Evolutionary conservation across 306 rosid genomes (phyloP).

Genomic region (Fagus sylvatica): DNA sequence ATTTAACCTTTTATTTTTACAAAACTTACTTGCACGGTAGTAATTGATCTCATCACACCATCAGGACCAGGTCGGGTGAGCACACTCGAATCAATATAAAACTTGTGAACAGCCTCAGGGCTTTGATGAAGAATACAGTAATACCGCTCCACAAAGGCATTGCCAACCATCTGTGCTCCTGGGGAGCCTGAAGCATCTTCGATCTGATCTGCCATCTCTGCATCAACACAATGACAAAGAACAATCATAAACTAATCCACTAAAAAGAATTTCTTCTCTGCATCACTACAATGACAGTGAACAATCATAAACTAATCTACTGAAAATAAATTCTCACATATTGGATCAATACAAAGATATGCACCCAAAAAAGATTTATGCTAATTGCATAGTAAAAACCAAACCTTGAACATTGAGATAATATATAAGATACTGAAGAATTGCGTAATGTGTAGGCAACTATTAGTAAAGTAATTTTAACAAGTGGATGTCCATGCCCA

Average conservation of each 20-base stretch:
- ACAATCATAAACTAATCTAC: too few relatives aligned
- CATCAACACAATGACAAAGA: background rate
- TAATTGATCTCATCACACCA: conserved; percentile 42
- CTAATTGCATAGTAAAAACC: background rate
- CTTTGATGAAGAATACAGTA: conserved; percentile 34
- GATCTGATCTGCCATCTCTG: conserved; percentile 59
- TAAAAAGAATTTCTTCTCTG: too few relatives aligned
- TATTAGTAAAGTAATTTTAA: background rate
- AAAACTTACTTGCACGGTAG: conserved; percentile 45
- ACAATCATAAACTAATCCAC: background rate
- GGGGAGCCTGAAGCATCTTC: conserved; percentile 22
- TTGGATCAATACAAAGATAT: background rate
- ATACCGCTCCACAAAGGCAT: conserved; percentile 60
- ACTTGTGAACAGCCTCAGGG: conserved; percentile 42
- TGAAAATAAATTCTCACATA: background rate
- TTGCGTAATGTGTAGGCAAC: background rate
- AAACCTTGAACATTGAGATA: background rate
- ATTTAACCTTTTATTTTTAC: background rate
- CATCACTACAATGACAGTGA: too few relatives aligned
- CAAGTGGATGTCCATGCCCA: too few relatives aligned
- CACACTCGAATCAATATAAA: conserved; percentile 51
- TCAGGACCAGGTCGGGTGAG: conserved; percentile 57
- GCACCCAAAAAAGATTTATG: background rate
- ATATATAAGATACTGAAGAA: background rate
- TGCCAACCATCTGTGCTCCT: conserved; percentile 50